Base-by-base conservation (phyloP, 495 filamentous ascomycete species). In the Neurospora sp. region DNA sequence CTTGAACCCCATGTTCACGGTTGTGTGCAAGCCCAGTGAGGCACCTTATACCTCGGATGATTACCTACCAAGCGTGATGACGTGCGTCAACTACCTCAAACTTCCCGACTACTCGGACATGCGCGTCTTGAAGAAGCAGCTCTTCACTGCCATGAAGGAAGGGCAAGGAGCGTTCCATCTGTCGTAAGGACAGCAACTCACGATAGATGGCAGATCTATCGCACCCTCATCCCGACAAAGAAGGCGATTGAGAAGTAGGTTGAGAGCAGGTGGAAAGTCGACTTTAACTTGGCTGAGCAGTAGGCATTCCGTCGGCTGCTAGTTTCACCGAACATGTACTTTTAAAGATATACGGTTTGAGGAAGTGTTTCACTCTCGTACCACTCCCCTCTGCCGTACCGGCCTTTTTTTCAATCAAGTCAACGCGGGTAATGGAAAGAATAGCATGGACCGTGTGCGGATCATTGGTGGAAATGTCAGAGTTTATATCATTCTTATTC, bases 121-220 rank as follows among this genome's bases (percentile, higher is more conserved):
- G 73, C 88, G 93, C 18, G 86, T 92, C 44, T 87, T 99, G 78
- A 89, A 86, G 71, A 85, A 89, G 76, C 90, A 91, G 79, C 83
- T 99, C 40, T 89, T 89, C 59, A 89, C 92, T 70, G 96, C 96
- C 48, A 97, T 97, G 77, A 91, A 90, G 80, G 96, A 99, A 84
- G 96, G 96, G n/a, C 96, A 98, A 80, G 96, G 96, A 20, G 96
- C 96, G 70, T 99, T 99, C 88, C 96, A 98, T 81, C 86, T 99
- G 71, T 98, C 96, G 46, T 99, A 82, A 82, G 73, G 38, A 27
- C 31, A 40, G 10, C 5, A 11, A 41, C 31, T 35, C 31, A 35
- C 31, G 31, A 35, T 35, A 35, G 31, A 35, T 35, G 31, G 31
- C 31, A 35, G 31, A 35, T 35, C 31, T 35, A 0, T 35, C 31